Percentiles rank a stretch among this genome's conserved stretches.
Evolutionary conservation across 257 asterid genomes (phyloP).

Genomic region (Nicotiana tabacum): DNA sequence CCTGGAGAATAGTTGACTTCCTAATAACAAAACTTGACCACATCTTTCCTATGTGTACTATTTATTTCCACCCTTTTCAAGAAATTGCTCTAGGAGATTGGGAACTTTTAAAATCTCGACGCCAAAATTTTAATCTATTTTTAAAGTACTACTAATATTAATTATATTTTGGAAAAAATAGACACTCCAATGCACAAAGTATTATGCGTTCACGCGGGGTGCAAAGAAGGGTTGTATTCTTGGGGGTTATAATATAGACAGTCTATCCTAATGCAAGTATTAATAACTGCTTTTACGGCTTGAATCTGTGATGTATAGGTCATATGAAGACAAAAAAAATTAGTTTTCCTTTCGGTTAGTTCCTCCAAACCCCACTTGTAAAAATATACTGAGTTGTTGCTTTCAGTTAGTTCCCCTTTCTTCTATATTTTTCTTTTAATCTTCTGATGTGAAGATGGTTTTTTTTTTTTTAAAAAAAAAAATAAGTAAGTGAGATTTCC

Average conservation of each 20-base stretch:
- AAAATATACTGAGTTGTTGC: no score
- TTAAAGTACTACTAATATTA: background rate
- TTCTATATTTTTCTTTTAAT: background rate
- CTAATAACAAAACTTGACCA: constrained; percentile 1
- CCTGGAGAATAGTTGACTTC: background rate
- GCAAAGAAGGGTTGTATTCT: no score
- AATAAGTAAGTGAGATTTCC: background rate
- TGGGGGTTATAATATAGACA: no score
- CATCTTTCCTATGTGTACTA: background rate
- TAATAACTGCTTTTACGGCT: no score
- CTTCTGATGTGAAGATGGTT: background rate
- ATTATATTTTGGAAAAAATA: background rate
- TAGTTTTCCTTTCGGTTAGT: no score
- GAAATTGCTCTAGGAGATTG: background rate
- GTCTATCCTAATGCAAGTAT: no score
- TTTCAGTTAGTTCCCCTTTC: no score
- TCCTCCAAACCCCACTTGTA: no score
- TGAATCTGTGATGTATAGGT: no score
- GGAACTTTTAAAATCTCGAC: background rate
- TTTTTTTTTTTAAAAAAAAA: background rate
- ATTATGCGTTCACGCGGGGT: no score
- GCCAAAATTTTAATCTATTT: background rate
- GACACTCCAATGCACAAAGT: background rate
- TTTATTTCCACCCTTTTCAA: background rate
- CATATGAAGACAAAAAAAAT: no score